Evolutionary conservation across 1,284 basidiomycete genomes (phyloP).

Genomic region (Leccinum pseudoinsigne): DNA sequence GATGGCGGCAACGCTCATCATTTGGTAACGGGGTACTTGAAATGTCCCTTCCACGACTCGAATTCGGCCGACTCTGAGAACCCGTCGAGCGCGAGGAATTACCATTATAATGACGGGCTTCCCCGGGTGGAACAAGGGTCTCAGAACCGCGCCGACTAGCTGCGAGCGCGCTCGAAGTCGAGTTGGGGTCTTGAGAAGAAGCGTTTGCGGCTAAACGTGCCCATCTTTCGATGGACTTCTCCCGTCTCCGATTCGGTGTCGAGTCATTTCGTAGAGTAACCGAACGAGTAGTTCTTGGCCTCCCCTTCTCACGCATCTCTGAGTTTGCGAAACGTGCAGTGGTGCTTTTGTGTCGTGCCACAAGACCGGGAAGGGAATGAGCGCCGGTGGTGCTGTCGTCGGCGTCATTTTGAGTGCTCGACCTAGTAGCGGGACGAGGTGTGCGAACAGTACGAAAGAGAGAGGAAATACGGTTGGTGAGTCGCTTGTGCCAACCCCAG

Average conservation of each 20-base stretch:
- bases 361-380: constrained; percentile 27
- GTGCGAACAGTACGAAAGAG: constrained; percentile 45
- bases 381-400: constrained; percentile 34
- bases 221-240: constrained; percentile 38
- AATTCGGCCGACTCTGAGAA: constrained; percentile 24
- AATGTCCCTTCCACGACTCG: constrained; percentile 27
- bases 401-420: constrained; percentile 22
- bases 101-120: constrained; percentile 8
- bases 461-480: constrained; percentile 45
- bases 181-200: constrained; percentile 20
- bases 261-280: constrained; percentile 23
- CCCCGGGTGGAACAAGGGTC: constrained; percentile 13
- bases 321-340: constrained; percentile 10
- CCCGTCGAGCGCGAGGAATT: constrained; percentile 19
- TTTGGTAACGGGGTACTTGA: constrained; percentile 20
- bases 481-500: constrained; percentile 50
- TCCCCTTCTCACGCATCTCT: constrained; percentile 22
- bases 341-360: constrained; percentile 25
- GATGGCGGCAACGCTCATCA: constrained; percentile 25
- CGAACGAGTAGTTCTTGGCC: constrained; percentile 20
- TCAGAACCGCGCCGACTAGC: constrained; percentile 20
- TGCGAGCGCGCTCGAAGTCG: constrained; percentile 12
- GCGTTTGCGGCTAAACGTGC: constrained; percentile 28
- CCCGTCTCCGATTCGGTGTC: constrained; percentile 27
- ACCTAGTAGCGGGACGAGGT: constrained; percentile 40